Conservation (phyloP, 192 early-diverging fungal genomes). For the Umbelopsis vinacea region DNA sequence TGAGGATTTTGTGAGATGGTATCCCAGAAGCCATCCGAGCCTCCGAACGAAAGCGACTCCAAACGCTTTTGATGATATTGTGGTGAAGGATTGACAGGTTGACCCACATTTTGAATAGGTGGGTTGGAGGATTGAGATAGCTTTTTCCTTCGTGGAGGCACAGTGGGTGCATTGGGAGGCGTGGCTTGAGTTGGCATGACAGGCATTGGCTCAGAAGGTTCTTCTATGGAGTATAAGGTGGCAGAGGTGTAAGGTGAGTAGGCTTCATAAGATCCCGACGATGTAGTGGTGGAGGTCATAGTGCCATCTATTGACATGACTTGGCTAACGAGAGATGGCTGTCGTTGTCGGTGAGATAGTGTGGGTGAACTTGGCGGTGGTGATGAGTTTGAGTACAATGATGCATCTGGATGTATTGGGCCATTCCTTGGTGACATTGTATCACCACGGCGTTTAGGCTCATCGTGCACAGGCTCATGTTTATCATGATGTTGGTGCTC, state of each 20-base stretch:
- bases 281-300: slow-evolving; percentile 5
- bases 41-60: slow-evolving; percentile 38
- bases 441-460: slow-evolving; percentile 9
- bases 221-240: slow-evolving; percentile 11
- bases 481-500: background rate
- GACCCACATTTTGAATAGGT: background rate
- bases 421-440: background rate
- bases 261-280: background rate
- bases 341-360: background rate
- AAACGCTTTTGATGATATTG: slow-evolving; percentile 32
- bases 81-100: background rate
- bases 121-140: slow-evolving; percentile 7
- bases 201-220: slow-evolving; percentile 1
- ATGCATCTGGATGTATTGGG: background rate
- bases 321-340: slow-evolving; percentile 12
- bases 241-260: slow-evolving; percentile 16
- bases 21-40: slow-evolving; percentile 42
- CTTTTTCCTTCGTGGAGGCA: slow-evolving; percentile 17
- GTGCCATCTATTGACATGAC: slow-evolving; percentile 13
- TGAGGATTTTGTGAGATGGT: slow-evolving; percentile 37
- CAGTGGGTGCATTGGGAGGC: background rate
- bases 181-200: background rate
- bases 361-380: background rate
- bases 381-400: background rate
- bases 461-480: background rate